A percentile compares a stretch with the other conserved stretches of the same genome.
phyloP scores from a whole-genome alignment of 2,329 filamentous ascomycete genomes.

The Colletotrichum gigasporum region DNA sequence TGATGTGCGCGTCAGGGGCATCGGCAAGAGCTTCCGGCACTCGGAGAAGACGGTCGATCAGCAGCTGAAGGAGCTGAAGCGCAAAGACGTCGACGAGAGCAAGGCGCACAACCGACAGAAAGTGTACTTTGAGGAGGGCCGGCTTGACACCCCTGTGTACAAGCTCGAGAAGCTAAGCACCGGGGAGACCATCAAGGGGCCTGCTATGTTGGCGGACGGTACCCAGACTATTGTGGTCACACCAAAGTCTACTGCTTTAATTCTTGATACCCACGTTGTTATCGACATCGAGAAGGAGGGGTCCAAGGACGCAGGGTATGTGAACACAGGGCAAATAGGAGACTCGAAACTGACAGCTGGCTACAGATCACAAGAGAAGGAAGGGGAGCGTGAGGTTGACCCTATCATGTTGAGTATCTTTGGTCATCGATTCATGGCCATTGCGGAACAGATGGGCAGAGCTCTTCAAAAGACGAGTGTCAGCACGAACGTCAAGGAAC shows the following conservation, averaged over 20 bases:
- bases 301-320: constrained; percentile 40
- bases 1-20: constrained; percentile 87
- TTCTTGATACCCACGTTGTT: constrained; percentile 88
- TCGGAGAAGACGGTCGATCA: constrained; percentile 85
- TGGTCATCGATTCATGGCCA: constrained; percentile 85
- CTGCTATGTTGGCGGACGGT: constrained; percentile 86
- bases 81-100: constrained; percentile 62
- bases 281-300: constrained; percentile 78
- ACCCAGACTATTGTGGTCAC: constrained; percentile 94
- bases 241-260: constrained; percentile 77
- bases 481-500: constrained; percentile 83
- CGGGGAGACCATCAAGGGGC: constrained; percentile 79
- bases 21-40: constrained; percentile 86
- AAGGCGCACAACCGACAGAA: constrained; percentile 71
- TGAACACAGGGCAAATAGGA: constrained; percentile 37
- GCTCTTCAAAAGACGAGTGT: constrained; percentile 84
- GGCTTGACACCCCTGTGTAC: constrained; percentile 82
- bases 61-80: constrained; percentile 77
- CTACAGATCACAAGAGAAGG: constrained; percentile 34
- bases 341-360: not conserved
- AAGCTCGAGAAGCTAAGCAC: constrained; percentile 78
- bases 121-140: constrained; percentile 87
- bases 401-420: constrained; percentile 84
- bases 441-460: constrained; percentile 85
- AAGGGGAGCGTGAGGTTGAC: constrained; percentile 54